Evolutionary conservation across 495 filamentous ascomycete genomes (phyloP), one percentile per base, ranked within the genome.

Genomic region (Neurospora sublineolata): DNA sequence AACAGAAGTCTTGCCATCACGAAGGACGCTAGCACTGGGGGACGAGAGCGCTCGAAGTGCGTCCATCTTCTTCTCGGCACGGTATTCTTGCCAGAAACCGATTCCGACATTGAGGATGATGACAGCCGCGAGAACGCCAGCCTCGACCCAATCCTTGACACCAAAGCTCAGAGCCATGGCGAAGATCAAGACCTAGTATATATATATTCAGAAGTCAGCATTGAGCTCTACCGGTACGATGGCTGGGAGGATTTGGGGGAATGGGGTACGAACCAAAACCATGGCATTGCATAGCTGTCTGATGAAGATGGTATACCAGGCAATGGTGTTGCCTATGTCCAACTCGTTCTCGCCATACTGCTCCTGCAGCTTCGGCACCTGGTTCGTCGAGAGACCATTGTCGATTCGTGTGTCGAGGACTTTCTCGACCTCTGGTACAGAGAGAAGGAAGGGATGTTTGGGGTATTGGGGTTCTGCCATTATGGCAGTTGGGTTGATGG

Each of bases 41-140:
- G 93, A 92, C 1, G 91, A 93, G 9, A 96, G 84, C 37, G 89
- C 88, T 42, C 91, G 83, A 14, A 97, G 84, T 30, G 92, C 91
- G 58, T 94, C 88, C 86, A 96, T 94, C 72, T 91, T 94, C 83
- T 94, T 92, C 77, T 94, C 93, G 33, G 93, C 93, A 69, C 88
- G 85, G 77, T 91, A 94, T 77, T 97, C 93, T 77, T 96, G 93
- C 67, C 86, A 87, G 83, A 95, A 96, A 18, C 89, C 89, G 73
- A 90, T 88, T n/a, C 88, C 81, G 38, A 94, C 90, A 74, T 97
- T 97, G 73, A 97, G 82, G 8, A 91, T 76, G 69, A 97, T 94
- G 78, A 97, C 93, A 37, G 88, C 91, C 6, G 90, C 88, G 23
- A 96, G 87, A 27, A 96, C 93, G 44, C 90, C 91, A 27, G 91